phyloP scores from a whole-genome alignment of 345 rosid genomes.

The Kernera saxatilis region DNA sequence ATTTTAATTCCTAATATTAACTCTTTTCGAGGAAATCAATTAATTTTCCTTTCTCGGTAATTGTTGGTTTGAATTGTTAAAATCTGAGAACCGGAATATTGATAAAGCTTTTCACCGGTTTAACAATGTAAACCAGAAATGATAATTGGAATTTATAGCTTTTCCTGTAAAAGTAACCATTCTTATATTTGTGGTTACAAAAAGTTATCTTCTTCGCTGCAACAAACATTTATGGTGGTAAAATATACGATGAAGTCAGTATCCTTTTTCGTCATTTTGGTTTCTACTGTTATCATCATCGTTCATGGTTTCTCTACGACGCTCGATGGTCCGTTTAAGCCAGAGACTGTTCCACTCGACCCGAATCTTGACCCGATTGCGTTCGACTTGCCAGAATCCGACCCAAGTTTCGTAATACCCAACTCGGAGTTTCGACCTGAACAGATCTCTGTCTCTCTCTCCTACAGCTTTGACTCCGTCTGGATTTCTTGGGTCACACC shows the following conservation, averaged over 20 bases:
- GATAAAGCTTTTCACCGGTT: neutral
- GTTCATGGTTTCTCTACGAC: conserved; percentile 43
- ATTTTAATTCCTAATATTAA: neutral
- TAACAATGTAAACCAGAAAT: neutral
- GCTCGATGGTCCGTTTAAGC: conserved; percentile 72
- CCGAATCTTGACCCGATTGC: conserved; percentile 52
- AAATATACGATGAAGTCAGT: neutral
- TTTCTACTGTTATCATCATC: neutral
- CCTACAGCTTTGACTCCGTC: conserved; percentile 50
- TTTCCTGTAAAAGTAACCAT: neutral
- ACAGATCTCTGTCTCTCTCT: conserved; percentile 77
- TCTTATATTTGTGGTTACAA: neutral
- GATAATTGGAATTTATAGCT: neutral
- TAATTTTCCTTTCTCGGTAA: neutral
- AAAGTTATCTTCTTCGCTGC: conserved; percentile 16
- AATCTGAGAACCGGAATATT: neutral
- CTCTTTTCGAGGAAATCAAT: neutral
- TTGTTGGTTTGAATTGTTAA: neutral
- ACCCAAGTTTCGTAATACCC: conserved; percentile 46
- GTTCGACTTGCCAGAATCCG: conserved; percentile 72
- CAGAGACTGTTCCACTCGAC: conserved; percentile 61
- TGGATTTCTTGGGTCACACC: conserved; percentile 97
- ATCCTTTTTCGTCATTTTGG: neutral
- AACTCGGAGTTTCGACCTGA: conserved; percentile 50
- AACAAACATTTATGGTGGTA: conserved; percentile 8